Percentiles rank a stretch among this genome's conserved stretches.
Conservation (phyloP, 2,329 filamentous ascomycete genomes). For the Talaromyces verruculosus region DNA sequence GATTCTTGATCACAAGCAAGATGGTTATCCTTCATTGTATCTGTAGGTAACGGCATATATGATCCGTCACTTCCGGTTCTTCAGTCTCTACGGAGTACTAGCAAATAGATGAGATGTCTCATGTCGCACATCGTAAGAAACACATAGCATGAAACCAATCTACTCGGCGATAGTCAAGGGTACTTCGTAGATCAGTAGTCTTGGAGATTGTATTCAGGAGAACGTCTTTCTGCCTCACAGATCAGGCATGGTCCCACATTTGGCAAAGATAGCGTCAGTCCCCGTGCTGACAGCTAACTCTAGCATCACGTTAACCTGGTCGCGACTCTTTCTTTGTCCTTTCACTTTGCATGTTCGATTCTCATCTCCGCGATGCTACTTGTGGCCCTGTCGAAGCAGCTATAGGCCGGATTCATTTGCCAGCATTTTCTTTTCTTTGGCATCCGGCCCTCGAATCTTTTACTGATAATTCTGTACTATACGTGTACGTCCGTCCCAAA, state of each 20-base stretch:
- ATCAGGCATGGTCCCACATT: slow-evolving; percentile 6
- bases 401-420: slow-evolving; percentile 9
- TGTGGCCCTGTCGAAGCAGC: neutral
- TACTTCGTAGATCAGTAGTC: neutral
- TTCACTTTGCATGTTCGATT: neutral
- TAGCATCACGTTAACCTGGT: slow-evolving; percentile 2
- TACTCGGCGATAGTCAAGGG: neutral
- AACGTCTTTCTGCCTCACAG: neutral
- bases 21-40: neutral
- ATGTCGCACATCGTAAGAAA: neutral
- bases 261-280: slow-evolving; percentile 20
- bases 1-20: neutral
- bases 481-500: slow-evolving; percentile 21
- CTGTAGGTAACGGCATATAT: neutral
- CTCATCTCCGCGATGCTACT: slow-evolving; percentile 10
- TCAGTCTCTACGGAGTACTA: neutral
- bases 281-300: slow-evolving; percentile 14
- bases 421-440: slow-evolving; percentile 3
- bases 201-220: neutral
- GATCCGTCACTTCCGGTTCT: neutral
- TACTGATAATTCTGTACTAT: slow-evolving; percentile 20
- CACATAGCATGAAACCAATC: neutral
- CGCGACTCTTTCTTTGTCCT: neutral
- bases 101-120: neutral
- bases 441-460: neutral